Percentiles rank a stretch among this genome's conserved stretches.
phyloP scores from a whole-genome alignment of 306 rosid species.

The Comarum palustre region DNA sequence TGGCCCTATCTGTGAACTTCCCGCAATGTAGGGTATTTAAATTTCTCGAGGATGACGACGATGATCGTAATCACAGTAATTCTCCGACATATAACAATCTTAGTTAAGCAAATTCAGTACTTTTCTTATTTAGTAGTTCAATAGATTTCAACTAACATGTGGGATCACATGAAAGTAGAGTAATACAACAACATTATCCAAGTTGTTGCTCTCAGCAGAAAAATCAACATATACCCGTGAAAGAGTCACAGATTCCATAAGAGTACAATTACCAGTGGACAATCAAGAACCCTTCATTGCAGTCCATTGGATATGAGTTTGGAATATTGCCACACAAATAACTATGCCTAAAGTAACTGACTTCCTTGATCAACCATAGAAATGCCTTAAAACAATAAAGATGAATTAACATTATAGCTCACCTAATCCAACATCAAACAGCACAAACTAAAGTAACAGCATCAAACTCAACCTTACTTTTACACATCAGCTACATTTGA shows the following conservation, averaged over 20 bases:
- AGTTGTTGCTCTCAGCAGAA: conserved; percentile 34
- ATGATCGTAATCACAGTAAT: conserved; percentile 3
- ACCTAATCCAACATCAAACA: conserved; percentile 20
- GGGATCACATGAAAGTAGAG: conserved; percentile 50
- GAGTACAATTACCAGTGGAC: conserved; percentile 34
- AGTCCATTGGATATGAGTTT: conserved; percentile 36
- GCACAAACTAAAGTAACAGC: conserved; percentile 9
- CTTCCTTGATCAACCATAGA: conserved; percentile 18
- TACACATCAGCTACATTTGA: conserved; percentile 15
- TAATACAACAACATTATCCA: conserved; percentile 38
- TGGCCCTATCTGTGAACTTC: not conserved
- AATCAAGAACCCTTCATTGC: conserved; percentile 28
- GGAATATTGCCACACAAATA: not conserved
- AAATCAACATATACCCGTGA: conserved; percentile 55
- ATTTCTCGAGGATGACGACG: not conserved
- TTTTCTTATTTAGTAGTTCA: conserved; percentile 17
- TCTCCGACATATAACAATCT: conserved; percentile 12
- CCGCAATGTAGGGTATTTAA: not conserved
- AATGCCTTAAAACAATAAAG: conserved; percentile 5
- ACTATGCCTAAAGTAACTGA: conserved; percentile 1
- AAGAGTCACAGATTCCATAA: conserved; percentile 41
- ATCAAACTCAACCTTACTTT: conserved; percentile 21
- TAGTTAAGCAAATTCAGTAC: conserved; percentile 13
- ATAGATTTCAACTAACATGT: conserved; percentile 27
- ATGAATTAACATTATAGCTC: conserved; percentile 22